Percentiles rank a stretch among this genome's conserved stretches.
Conservation (phyloP, 805 yeast species). For the Saccharomycopsis sp. region DNA sequence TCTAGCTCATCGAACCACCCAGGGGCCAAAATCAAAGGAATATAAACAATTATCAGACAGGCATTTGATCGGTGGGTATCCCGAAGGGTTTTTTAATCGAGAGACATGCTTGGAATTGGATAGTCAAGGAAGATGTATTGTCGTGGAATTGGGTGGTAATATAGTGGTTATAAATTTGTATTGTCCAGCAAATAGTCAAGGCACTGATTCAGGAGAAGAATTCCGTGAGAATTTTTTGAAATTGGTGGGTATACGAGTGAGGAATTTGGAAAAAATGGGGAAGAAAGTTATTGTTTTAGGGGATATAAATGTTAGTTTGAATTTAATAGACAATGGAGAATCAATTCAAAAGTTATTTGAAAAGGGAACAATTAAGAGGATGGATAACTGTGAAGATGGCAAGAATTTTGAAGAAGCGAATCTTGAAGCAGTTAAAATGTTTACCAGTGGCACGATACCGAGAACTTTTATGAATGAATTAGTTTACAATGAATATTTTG, state of each 20-base stretch:
- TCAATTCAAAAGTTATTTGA: conserved; percentile 40
- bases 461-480: conserved; percentile 16
- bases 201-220: conserved; percentile 57
- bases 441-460: conserved; percentile 27
- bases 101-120: conserved; percentile 44
- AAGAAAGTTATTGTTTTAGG: conserved; percentile 79
- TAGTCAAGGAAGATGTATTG: conserved; percentile 76
- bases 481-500: conserved; percentile 4
- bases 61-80: conserved; percentile 67
- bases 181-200: conserved; percentile 87
- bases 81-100: conserved; percentile 29
- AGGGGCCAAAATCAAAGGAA: conserved; percentile 25
- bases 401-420: conserved; percentile 38
- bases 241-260: conserved; percentile 54
- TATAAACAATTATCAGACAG: conserved; percentile 21
- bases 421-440: conserved; percentile 27
- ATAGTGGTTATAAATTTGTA: conserved; percentile 61
- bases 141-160: conserved; percentile 62
- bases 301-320: conserved; percentile 77
- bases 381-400: conserved; percentile 22
- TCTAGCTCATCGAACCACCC: conserved; percentile 22
- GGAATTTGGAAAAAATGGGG: conserved; percentile 45
- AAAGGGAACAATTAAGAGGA: conserved; percentile 29
- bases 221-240: conserved; percentile 53
- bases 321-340: conserved; percentile 79